These are phyloP conservation scores for Phytophthora sp. DNA, from an alignment of 352 stramenopile species.

Conservation along the genomic window DNA sequence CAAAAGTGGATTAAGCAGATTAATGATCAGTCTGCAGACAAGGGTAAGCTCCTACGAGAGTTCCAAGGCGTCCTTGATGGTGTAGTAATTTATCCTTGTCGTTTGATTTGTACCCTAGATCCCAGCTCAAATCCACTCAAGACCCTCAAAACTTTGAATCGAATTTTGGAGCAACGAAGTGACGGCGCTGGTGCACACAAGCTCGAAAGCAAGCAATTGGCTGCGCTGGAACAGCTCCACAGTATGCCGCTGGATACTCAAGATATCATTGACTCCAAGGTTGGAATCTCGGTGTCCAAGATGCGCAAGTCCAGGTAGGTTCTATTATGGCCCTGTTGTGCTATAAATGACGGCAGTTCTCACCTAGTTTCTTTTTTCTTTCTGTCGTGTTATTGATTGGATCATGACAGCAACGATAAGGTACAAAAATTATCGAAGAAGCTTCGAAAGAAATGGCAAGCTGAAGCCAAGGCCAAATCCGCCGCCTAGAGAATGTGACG, in stretches of 20 bases:
- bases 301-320: slow-evolving; percentile 76
- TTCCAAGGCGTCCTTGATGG: not conserved
- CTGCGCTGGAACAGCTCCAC: slow-evolving; percentile 61
- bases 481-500: slow-evolving; percentile 11
- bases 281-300: slow-evolving; percentile 77
- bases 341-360: not conserved
- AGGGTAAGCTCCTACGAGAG: slow-evolving; percentile 8
- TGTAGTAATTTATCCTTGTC: slow-evolving; percentile 2
- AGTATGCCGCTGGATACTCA: slow-evolving; percentile 71
- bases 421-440: slow-evolving; percentile 59
- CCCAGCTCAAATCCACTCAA: slow-evolving; percentile 44
- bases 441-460: slow-evolving; percentile 86
- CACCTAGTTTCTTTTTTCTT: too few relatives aligned
- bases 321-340: not conserved
- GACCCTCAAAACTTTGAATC: slow-evolving; percentile 57
- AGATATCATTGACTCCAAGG: slow-evolving; percentile 84
- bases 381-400: slow-evolving; percentile 13
- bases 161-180: slow-evolving; percentile 52
- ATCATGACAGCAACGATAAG: slow-evolving; percentile 61
- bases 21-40: slow-evolving; percentile 44
- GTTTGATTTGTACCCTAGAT: slow-evolving; percentile 14
- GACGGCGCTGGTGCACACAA: slow-evolving; percentile 45
- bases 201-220: slow-evolving; percentile 45
- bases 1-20: slow-evolving; percentile 75
- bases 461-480: slow-evolving; percentile 38